Percentiles rank a stretch among this genome's conserved stretches.
phyloP scores from a whole-genome alignment of 495 filamentous ascomycete genomes.

The Articulospora tetracladia region DNA sequence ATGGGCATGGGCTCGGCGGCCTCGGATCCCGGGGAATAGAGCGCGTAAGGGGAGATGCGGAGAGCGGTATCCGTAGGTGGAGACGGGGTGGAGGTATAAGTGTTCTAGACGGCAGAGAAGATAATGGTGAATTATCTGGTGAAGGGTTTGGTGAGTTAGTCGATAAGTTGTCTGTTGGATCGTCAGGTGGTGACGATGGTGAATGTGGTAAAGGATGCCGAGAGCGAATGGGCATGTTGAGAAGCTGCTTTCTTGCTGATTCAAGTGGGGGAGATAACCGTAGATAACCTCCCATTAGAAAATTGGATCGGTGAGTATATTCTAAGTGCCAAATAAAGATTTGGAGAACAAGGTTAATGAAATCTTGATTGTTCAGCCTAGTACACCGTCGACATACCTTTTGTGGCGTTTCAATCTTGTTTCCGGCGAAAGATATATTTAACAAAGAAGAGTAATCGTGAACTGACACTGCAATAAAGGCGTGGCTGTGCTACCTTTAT shows the following conservation, averaged over 20 bases:
- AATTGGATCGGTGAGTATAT: background rate
- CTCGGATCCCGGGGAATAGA: conserved; percentile 6
- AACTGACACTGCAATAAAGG: no score
- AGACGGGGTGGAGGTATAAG: conserved; percentile 26
- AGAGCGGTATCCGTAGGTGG: conserved; percentile 28
- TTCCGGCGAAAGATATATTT: no score
- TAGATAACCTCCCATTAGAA: background rate
- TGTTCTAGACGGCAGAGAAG: conserved; percentile 1
- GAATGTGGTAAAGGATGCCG: background rate
- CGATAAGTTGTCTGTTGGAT: background rate
- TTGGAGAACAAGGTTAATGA: background rate
- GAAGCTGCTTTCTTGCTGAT: background rate
- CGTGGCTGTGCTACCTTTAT: no score
- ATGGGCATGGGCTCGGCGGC: conserved; percentile 30
- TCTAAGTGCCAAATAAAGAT: background rate
- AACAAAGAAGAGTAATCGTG: no score
- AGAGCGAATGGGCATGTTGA: background rate
- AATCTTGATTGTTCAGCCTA: background rate
- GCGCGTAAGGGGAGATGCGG: conserved; percentile 24
- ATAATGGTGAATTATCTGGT: background rate
- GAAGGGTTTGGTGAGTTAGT: background rate
- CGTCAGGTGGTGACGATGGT: background rate
- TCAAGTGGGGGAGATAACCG: background rate
- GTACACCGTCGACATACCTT: no score
- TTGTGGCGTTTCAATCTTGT: no score